Conservation (phyloP, 2,329 filamentous ascomycete species). For the Aspergillus bombycis region DNA sequence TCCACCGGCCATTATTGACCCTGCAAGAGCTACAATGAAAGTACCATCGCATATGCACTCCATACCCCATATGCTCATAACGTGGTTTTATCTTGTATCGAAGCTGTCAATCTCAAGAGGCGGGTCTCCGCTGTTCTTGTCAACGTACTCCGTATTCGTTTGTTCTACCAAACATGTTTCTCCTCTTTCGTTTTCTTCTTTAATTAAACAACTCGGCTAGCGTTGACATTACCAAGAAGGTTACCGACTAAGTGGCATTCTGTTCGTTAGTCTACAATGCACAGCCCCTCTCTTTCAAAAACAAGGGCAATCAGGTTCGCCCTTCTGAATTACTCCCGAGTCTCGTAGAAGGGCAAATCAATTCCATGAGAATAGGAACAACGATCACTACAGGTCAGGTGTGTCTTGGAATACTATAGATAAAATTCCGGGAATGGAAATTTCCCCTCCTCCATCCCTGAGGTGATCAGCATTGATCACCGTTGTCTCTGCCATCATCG, state of each 20-base stretch:
- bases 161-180: neutral
- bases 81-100: neutral
- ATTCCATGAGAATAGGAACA: neutral
- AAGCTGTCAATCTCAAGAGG: neutral
- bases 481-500: neutral
- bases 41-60: neutral
- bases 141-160: neutral
- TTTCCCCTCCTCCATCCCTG: constrained; percentile 6
- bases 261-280: neutral
- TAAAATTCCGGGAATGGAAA: neutral
- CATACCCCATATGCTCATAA: neutral
- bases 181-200: neutral
- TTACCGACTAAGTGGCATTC: neutral
- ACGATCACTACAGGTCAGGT: neutral
- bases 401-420: neutral
- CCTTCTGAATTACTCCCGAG: neutral
- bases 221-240: neutral
- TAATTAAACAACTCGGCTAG: neutral
- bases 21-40: neutral
- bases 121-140: neutral
- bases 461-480: constrained; percentile 10
- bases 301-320: neutral
- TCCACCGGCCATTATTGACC: neutral
- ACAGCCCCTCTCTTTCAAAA: neutral
- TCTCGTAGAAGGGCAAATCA: too few relatives aligned